Evolutionary conservation across 2,329 filamentous ascomycete species (phyloP).

Genomic region (Trichophyton simii): DNA sequence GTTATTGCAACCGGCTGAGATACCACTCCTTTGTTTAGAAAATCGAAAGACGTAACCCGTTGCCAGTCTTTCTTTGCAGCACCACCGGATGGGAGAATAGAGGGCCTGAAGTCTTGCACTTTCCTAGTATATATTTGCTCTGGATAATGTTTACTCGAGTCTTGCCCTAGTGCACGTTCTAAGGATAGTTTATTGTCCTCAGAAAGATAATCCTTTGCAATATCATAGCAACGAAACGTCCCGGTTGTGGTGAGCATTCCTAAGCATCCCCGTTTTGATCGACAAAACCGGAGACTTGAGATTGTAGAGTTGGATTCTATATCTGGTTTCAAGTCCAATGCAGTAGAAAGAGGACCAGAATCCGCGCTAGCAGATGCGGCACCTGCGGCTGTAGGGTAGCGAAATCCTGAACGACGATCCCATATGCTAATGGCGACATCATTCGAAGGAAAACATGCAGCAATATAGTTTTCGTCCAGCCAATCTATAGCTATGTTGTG

Average conservation of each 20-base stretch:
- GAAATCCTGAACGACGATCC: constrained; percentile 43
- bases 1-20: constrained; percentile 42
- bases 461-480: constrained; percentile 52
- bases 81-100: constrained; percentile 35
- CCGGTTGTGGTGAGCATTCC: constrained; percentile 48
- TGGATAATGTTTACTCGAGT: constrained; percentile 29
- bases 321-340: constrained; percentile 46
- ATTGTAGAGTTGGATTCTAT: constrained; percentile 42
- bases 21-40: constrained; percentile 38
- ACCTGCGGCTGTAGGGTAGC: constrained; percentile 27
- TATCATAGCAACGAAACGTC: constrained; percentile 45
- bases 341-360: constrained; percentile 33
- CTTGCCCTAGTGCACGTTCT: constrained; percentile 29
- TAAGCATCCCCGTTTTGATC: constrained; percentile 44
- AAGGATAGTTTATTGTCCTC: constrained; percentile 29
- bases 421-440: constrained; percentile 50
- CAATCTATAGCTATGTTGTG: constrained; percentile 53
- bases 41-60: constrained; percentile 48
- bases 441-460: constrained; percentile 43
- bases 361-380: constrained; percentile 21
- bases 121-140: constrained; percentile 36
- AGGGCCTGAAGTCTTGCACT: constrained; percentile 33
- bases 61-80: constrained; percentile 33
- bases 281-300: constrained; percentile 51
- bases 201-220: constrained; percentile 38